A percentile compares a stretch with the other conserved stretches of the same genome.
These are phyloP conservation scores for Arabidopsis lyrata DNA, from an alignment of 441 rosid genomes.

Conservation along the genomic window DNA sequence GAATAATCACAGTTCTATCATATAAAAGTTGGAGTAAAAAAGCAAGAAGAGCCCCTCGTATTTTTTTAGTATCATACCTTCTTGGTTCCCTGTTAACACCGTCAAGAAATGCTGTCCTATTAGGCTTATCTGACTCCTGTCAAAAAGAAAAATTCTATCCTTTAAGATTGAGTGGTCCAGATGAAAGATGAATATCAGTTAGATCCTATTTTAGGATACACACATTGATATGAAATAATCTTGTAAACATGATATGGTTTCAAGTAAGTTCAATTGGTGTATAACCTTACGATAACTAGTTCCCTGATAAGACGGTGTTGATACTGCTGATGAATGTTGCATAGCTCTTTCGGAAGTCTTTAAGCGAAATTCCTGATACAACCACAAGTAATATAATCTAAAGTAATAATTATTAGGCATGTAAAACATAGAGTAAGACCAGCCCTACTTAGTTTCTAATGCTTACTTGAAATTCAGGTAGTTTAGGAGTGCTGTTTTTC, in stretches of 20 bases:
- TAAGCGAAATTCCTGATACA: conserved; percentile 78
- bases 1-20: conserved; percentile 13
- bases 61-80: conserved; percentile 49
- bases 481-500: conserved; percentile 73
- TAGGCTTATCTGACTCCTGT: conserved; percentile 56
- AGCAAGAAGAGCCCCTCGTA: conserved; percentile 4
- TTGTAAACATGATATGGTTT: neutral
- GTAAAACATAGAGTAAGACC: conserved; percentile 16
- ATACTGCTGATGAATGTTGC: conserved; percentile 64
- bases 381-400: conserved; percentile 34
- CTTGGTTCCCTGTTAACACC: conserved; percentile 56
- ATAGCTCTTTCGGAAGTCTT: conserved; percentile 86
- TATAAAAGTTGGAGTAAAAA: conserved; percentile 8
- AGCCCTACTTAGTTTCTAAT: neutral
- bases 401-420: neutral
- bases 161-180: neutral
- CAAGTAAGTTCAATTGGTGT: conserved; percentile 27
- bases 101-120: conserved; percentile 45
- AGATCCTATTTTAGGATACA: neutral
- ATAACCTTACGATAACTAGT: conserved; percentile 62
- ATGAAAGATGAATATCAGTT: conserved; percentile 3
- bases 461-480: conserved; percentile 85
- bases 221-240: neutral
- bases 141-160: conserved; percentile 36
- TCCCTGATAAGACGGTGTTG: conserved; percentile 53